Evolutionary conservation across 2,329 filamentous ascomycete genomes (phyloP), one percentile per base, ranked within the genome.

Genomic region (Calycina marina): DNA sequence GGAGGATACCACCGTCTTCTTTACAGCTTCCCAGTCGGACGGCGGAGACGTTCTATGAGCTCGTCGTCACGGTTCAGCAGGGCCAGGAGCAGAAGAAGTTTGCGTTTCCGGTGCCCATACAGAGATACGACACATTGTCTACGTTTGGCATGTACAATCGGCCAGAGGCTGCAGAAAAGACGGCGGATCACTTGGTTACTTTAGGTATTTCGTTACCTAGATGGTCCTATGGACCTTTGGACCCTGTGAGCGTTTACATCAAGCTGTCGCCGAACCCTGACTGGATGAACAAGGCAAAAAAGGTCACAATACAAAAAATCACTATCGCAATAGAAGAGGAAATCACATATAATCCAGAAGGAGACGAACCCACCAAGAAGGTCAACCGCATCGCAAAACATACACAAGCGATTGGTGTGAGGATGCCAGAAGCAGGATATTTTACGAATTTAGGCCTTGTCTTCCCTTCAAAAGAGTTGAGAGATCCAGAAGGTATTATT

Each of bases 61-160:
- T 98, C 40, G 84, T 96, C 35, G 90, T 98, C 31, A 93, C 80
- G 31, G 79, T 98, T 14, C 88, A 96, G 52, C 88, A 96, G 57
- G 84, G 86, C 3, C 77, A 79, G 47, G 74, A 82, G 40, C 84
- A 94, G 58, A 84, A 82, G 57, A 92, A 92, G 58, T 90, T 92
- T 57, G 65, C 75, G 4, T 94, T 94, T 46, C 83, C 90, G 1
- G 80, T 96, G 24, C 88, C 88, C 1, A 72, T 98, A 46, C 75
- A 83, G 44, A 71, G 90, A 52, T 98, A 96, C 61, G 90, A 98
- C 56, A 98, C 88, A 1, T 65, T 98, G 30, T 94, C 86, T 25
- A 96, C 90, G 2, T 98, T 98, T 60, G 90, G 90, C 57, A 96
- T 96, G 90, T 98, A 96, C 63, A 96, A 96, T 59, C 78, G 85